Conservation (phyloP, 192 early-diverging fungal genomes). For the Umbelopsis sp. region DNA sequence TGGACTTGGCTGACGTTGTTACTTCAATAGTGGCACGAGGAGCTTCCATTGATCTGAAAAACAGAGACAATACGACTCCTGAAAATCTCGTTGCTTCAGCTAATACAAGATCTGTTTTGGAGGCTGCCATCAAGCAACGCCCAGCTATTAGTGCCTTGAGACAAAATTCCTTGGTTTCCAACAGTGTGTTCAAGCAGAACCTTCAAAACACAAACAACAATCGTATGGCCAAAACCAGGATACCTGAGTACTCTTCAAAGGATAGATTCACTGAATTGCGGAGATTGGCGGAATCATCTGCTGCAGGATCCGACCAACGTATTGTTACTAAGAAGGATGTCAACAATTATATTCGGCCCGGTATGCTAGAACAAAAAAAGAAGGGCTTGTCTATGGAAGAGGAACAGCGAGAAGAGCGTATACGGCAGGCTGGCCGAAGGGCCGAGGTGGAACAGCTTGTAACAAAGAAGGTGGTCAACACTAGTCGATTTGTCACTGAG, state of each 20-base stretch:
- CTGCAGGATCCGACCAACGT: not conserved
- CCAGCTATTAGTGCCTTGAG: conserved; percentile 13
- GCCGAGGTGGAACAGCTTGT: conserved; percentile 1
- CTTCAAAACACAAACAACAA: not conserved
- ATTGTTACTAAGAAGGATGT: not conserved
- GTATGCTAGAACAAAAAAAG: conserved; percentile 14
- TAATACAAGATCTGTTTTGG: not conserved
- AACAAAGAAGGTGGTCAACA: conserved; percentile 7
- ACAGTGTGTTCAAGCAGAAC: conserved; percentile 19
- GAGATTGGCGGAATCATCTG: conserved; percentile 13
- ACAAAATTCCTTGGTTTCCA: conserved; percentile 19
- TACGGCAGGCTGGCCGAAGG: not conserved
- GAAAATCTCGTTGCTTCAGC: not conserved
- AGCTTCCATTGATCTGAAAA: not conserved
- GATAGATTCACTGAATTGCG: conserved; percentile 14
- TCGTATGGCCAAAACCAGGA: not conserved
- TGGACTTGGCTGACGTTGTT: not conserved
- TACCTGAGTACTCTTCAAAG: conserved; percentile 21
- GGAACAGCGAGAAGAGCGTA: conserved; percentile 2
- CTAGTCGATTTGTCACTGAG: conserved; percentile 3
- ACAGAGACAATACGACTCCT: not conserved
- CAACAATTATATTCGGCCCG: not conserved
- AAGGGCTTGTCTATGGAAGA: conserved; percentile 7
- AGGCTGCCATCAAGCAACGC: not conserved
- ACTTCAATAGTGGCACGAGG: not conserved